phyloP scores from a whole-genome alignment of 2,329 filamentous ascomycete genomes.

The Colletotrichum camelliae region DNA sequence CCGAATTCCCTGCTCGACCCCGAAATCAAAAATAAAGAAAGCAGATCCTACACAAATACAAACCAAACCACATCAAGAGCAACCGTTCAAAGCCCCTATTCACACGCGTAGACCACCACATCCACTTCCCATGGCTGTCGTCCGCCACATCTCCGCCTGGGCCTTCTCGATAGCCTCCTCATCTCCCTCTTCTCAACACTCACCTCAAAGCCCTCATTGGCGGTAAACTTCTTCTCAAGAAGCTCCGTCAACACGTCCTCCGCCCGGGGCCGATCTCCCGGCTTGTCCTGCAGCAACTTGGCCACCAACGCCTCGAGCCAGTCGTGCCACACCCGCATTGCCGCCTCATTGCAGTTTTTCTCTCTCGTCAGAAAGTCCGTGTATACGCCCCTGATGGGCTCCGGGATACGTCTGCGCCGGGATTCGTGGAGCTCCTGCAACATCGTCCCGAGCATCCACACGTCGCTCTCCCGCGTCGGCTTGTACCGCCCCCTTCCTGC shows the following conservation, averaged over 20 bases:
- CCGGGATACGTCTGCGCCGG: background rate
- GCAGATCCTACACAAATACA: background rate
- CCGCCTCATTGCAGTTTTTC: background rate
- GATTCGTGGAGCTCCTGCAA: background rate
- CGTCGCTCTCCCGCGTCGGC: background rate
- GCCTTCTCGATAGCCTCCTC: background rate
- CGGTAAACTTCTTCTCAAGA: background rate
- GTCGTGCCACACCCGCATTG: background rate
- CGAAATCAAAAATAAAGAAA: background rate
- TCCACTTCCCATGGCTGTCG: background rate
- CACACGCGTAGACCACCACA: background rate
- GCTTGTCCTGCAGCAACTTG: background rate
- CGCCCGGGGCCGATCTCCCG: background rate
- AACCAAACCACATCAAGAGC: background rate
- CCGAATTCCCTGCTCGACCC: too few relatives aligned
- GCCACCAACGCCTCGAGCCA: background rate
- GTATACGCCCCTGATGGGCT: background rate
- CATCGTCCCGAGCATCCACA: background rate
- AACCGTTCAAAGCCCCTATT: background rate
- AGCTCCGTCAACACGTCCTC: background rate
- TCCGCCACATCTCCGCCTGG: background rate
- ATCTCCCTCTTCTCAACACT: background rate
- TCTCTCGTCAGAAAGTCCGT: background rate
- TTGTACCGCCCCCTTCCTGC: background rate
- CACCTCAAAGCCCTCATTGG: background rate